A percentile compares a stretch with the other conserved stretches of the same genome.
Evolutionary conservation across 2,329 filamentous ascomycete genomes (phyloP).

Genomic region (Sclerotinia subarctica): DNA sequence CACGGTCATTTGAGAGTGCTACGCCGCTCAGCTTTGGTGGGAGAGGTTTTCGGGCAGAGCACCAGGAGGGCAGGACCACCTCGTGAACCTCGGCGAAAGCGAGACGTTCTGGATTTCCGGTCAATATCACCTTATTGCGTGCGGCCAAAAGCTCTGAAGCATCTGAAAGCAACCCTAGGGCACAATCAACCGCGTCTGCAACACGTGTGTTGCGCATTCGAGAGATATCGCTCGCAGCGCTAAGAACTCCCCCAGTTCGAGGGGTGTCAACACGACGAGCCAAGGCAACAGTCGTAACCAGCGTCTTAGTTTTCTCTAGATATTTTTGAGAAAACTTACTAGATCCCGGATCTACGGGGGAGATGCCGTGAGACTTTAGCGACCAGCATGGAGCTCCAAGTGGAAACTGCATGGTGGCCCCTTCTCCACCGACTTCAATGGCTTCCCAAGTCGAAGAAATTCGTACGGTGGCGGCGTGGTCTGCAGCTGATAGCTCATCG

Average conservation of each 20-base stretch:
- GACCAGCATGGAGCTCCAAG: slow-evolving; percentile 5
- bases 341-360: background rate
- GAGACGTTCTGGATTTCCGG: background rate
- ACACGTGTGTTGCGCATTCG: background rate
- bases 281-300: slow-evolving; percentile 6
- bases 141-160: slow-evolving; percentile 3
- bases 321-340: slow-evolving; percentile 8
- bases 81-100: background rate
- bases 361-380: background rate
- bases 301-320: background rate
- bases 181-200: slow-evolving; percentile 14
- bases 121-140: background rate
- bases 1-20: background rate
- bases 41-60: background rate
- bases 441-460: background rate
- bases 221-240: background rate
- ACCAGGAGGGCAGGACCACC: background rate
- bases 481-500: background rate
- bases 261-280: background rate
- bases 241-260: slow-evolving; percentile 1
- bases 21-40: slow-evolving; percentile 5
- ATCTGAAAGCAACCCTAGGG: background rate
- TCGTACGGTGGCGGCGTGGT: background rate
- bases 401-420: slow-evolving; percentile 5
- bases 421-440: background rate